Conservation (phyloP, 495 filamentous ascomycete genomes). For the Alectoria sarmentosa region DNA sequence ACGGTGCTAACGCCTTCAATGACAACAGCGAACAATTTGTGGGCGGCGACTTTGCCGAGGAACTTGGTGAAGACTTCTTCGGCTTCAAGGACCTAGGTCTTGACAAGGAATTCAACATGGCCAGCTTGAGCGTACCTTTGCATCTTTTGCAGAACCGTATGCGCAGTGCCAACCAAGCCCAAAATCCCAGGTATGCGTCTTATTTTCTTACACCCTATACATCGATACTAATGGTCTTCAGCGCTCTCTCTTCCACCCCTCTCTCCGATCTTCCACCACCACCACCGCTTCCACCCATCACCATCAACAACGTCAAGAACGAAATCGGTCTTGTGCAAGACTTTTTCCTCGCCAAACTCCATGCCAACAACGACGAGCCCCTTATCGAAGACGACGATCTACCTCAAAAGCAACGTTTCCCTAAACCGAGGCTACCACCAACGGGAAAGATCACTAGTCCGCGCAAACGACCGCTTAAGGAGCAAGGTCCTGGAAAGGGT, state of each 20-base stretch:
- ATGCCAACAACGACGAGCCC: constrained; percentile 70
- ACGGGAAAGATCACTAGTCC: constrained; percentile 92
- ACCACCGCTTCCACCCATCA: constrained; percentile 69
- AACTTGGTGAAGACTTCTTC: constrained; percentile 97
- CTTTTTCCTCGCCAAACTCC: constrained; percentile 84
- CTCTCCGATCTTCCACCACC: constrained; percentile 56
- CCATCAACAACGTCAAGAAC: constrained; percentile 61
- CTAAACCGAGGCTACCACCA: constrained; percentile 87
- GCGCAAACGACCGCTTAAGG: constrained; percentile 75
- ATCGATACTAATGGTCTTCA: constrained; percentile 19
- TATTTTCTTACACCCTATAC: constrained; percentile 20
- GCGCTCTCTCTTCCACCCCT: constrained; percentile 41
- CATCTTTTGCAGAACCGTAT: constrained; percentile 92
- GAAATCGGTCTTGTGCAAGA: constrained; percentile 81
- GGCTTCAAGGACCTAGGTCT: constrained; percentile 94
- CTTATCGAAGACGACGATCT: constrained; percentile 93
- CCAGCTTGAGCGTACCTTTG: constrained; percentile 81
- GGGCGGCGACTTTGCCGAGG: constrained; percentile 93
- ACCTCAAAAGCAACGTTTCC: constrained; percentile 80
- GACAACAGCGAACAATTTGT: constrained; percentile 98
- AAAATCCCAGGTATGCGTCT: constrained; percentile 53
- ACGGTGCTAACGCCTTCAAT: constrained; percentile 85
- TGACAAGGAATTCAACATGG: constrained; percentile 45
- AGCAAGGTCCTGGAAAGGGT: constrained; percentile 57
- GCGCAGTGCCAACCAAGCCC: constrained; percentile 68